Evolutionary conservation across 208 protist genomes (phyloP), one percentile per base, ranked within the genome.

Genomic region (Trypanosoma vivax): DNA sequence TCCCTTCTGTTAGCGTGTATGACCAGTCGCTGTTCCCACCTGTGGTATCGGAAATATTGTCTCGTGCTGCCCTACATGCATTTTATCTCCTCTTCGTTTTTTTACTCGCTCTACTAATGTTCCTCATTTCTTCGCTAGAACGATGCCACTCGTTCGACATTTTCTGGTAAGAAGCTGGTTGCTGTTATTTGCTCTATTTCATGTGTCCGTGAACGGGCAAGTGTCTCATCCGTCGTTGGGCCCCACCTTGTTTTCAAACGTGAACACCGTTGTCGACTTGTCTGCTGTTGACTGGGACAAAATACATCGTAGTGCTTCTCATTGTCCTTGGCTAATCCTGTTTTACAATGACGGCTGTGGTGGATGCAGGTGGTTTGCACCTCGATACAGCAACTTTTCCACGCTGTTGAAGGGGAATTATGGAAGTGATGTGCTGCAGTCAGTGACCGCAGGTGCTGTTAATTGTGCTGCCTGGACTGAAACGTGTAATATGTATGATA

Each of bases 281-380:
- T 39, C 29, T 3, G 50, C 39, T 24, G 25, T 30, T 10, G 16
- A 50, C 10, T 58, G 50, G 27, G 18, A 5, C 7, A 5, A 0
- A 13, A 19, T 67, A 23, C 47, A 74, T 38, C 31, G 23, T n/a
- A 38, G 18, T 34, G 72, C 56, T 18, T 21, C 31, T 9, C 11
- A 41, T 3, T 89, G 81, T 50, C 76, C 76, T n/a, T 82, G 73
- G 76, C 33, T 84, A 2, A 33, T 89, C 6, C 43, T 80, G 3
- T 73, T 80, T 33, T 85, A 85, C 63, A 69, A 50, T 19, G 56
- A 72, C 38, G 54, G 49, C 24, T 89, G 81, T 34, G 76, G 76
- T 16, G 69, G 80, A 40, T 89, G 81, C 60, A 64, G 76, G 33
- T 41, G 27, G 25, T 35, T 55, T 2, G 70, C 76, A 7, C 70